Evolutionary conservation across 495 filamentous ascomycete species (phyloP).

Genomic region (Melanomma pulvis-pyrius): DNA sequence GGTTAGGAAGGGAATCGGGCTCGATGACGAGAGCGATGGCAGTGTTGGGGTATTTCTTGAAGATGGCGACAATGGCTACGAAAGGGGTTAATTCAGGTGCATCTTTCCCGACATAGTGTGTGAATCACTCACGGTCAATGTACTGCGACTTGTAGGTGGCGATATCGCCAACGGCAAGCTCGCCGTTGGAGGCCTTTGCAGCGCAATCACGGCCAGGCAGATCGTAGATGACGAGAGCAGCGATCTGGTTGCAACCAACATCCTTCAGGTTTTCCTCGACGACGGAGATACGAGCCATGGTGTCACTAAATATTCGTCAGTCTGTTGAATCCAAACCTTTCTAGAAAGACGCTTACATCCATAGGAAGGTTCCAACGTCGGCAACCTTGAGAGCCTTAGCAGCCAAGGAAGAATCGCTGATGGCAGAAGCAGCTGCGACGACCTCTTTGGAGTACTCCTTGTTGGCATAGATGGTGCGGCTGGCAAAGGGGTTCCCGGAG

Average conservation of each 20-base stretch:
- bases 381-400: slow-evolving; percentile 57
- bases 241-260: slow-evolving; percentile 37
- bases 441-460: slow-evolving; percentile 60
- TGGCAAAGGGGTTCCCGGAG: slow-evolving; percentile 57
- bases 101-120: not conserved
- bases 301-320: slow-evolving; percentile 22
- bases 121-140: slow-evolving; percentile 56
- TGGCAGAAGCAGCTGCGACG: slow-evolving; percentile 49
- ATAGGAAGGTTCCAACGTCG: slow-evolving; percentile 68
- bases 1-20: slow-evolving; percentile 78
- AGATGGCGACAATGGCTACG: slow-evolving; percentile 57
- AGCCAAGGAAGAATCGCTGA: slow-evolving; percentile 45
- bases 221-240: slow-evolving; percentile 67
- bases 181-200: slow-evolving; percentile 75
- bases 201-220: slow-evolving; percentile 78
- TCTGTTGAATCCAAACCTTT: not conserved
- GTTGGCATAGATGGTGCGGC: slow-evolving; percentile 61
- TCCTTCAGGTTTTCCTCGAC: slow-evolving; percentile 30
- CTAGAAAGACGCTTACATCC: slow-evolving; percentile 57
- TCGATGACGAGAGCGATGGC: slow-evolving; percentile 63
- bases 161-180: slow-evolving; percentile 64
- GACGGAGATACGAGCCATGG: slow-evolving; percentile 24
- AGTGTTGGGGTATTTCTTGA: slow-evolving; percentile 59
- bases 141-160: slow-evolving; percentile 66
- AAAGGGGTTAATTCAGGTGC: slow-evolving; percentile 39